Evolutionary conservation across 2,329 filamentous ascomycete species (phyloP), one percentile per base, ranked within the genome.

Genomic region (Aspergillus candidus): DNA sequence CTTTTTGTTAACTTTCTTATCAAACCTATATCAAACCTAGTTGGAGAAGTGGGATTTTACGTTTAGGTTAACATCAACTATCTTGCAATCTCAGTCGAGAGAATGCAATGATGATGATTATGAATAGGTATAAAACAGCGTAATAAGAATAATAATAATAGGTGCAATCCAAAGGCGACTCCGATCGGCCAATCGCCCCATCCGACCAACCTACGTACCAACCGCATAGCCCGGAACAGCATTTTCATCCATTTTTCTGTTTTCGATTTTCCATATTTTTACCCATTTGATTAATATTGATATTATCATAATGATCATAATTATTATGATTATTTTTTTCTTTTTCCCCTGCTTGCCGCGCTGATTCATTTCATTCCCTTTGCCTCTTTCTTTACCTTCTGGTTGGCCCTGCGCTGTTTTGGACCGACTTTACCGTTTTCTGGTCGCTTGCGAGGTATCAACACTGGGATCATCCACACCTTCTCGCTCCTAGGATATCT

Each of bases 301-400:
- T 35, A 35, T 22, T 11, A 36, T 22, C 15, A 22, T 12, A 10
- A 22, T 12, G 35, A 22, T 36, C 18, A 36, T 36, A 7, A 36
- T 36, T 18, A 22, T 36, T 14, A 17, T 18, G 10, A 18, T 11
- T 27, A 38, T 38, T 18, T 29, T 29, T 44, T 44, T 36, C 17
- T 40, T 47, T 51, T 53, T 44, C 50, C 50, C 49, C 50, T 51
- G 50, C 50, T 54, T 55, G 46, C 48, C 47, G 50, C 50, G 48
- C 48, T 53, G 50, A 51, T 50, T 50, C 50, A 17, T 35, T 41
- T 41, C 37, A 35, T 35, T 31, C 43, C 42, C 32, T 38, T 36
- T 31, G 29, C 38, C 43, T 40, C 39, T 36, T 48, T 40, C 39
- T 36, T 48, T 47, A 29, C 35, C 36, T 46, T 46, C 51, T 51